Base-by-base conservation (phyloP, 2,329 filamentous ascomycete species). In the Dryadomyces sulphureus region DNA sequence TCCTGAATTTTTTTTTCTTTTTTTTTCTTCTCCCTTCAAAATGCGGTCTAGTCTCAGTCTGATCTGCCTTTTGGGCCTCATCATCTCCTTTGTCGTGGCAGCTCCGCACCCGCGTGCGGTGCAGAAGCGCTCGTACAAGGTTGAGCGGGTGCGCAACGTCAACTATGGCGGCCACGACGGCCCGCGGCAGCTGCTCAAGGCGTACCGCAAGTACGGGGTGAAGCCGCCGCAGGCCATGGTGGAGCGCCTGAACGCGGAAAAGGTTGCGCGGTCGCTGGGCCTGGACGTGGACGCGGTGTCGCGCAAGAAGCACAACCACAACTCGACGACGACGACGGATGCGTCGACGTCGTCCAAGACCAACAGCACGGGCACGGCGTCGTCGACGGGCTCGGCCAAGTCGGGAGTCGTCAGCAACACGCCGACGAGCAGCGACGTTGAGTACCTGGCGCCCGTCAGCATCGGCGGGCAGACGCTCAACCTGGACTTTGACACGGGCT, bases 401-500 rank as follows among this genome's bases (percentile, higher is more conserved):
- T 41, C 55, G n/a, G 56, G 54, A 38, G 56, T 59, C 44, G 66
- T 59, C 55, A 68, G 60, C 30, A 78, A 80, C 45, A 79, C 73
- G 24, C 77, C 80, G 12, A 75, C 79, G 51, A 62, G 71, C 39
- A 76, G 79, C 53, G 82, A 84, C 55, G 68, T 74, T 41, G 77
- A 85, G 49, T 89, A 84, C 55, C 69, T 89, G 12, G 73, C 78
- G 1, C 79, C 79, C 0, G 77, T 86, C 45, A 70, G 59, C n/a
- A 73, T 87, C 51, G 82, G 82, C 49, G 79, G 77, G 5, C 81
- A 86, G 62, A 72, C 68, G 5, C 55, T 87, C 48, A 75, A 78
- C 56, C 63, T 87, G 58, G 76, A 84, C 59, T 84, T 87, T 57
- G 82, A 87, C 61, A 81, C 79, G n/a, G 82, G 82, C 47, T 85